Percentiles rank a stretch among this genome's conserved stretches.
Conservation (phyloP, 2,329 filamentous ascomycete species). For the Pyrenophora graminea region DNA sequence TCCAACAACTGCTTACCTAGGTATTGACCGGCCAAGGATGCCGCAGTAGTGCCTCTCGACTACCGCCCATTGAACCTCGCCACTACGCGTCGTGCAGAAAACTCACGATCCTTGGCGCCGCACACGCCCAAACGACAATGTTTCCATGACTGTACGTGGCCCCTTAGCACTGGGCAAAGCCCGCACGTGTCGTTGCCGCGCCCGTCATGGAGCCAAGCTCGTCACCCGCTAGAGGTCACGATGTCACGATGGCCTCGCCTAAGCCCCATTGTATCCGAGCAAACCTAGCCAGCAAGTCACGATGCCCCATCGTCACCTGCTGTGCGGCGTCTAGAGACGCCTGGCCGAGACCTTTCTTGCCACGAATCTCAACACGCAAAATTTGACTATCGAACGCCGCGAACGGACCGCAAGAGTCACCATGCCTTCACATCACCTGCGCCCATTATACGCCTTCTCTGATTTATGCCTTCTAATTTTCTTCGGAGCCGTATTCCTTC, state of each 20-base stretch:
- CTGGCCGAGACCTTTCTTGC: too few relatives aligned
- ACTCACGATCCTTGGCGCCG: conserved; percentile 39
- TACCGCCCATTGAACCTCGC: neutral
- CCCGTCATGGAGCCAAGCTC: conserved; percentile 8
- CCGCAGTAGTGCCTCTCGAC: conserved; percentile 7
- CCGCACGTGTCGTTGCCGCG: conserved; percentile 30
- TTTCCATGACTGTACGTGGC: conserved; percentile 35
- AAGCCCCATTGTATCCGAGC: conserved; percentile 19
- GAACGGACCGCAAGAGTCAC: conserved; percentile 20
- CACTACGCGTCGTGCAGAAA: conserved; percentile 18
- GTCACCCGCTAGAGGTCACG: conserved; percentile 15
- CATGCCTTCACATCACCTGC: conserved; percentile 18
- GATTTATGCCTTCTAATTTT: conserved; percentile 6
- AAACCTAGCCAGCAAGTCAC: conserved; percentile 2
- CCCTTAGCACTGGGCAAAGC: conserved; percentile 25
- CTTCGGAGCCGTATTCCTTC: conserved; percentile 22
- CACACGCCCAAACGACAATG: conserved; percentile 4
- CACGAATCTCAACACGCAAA: too few relatives aligned
- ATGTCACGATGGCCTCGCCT: conserved; percentile 20
- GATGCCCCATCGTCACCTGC: too few relatives aligned
- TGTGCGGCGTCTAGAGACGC: too few relatives aligned
- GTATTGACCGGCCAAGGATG: neutral
- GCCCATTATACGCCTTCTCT: neutral
- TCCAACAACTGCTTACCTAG: too few relatives aligned
- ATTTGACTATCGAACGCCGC: too few relatives aligned